Conservation (phyloP, 2,329 filamentous ascomycete genomes). For the Dryadomyces quercus-mongolicae region DNA sequence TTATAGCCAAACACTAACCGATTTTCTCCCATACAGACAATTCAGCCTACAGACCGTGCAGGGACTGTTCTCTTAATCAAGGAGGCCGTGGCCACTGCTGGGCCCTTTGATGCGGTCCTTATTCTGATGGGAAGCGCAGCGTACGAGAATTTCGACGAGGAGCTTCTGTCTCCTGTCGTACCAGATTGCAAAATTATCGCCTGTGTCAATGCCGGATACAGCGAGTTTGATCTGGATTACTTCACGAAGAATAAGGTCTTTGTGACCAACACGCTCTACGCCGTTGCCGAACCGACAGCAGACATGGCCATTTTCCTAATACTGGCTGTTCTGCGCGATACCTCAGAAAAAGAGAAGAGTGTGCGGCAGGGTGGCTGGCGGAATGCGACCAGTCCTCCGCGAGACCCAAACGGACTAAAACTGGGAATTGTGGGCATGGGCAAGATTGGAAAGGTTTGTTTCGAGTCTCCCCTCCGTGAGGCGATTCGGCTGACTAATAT, state of each 20-base stretch:
- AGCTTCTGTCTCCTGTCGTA: not conserved
- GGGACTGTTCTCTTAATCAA: not conserved
- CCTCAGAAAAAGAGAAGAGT: not conserved
- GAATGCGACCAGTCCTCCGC: not conserved
- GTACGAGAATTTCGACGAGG: not conserved
- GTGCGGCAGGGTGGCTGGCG: not conserved
- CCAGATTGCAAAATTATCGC: not conserved
- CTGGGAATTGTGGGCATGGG: not conserved
- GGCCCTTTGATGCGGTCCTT: not conserved
- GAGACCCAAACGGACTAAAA: not conserved
- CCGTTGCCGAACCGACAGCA: not conserved
- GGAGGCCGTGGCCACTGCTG: not conserved
- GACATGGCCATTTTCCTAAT: constrained; percentile 1
- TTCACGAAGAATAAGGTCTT: not conserved
- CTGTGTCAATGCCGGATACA: not conserved
- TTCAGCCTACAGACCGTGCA: not conserved
- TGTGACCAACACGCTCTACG: not conserved
- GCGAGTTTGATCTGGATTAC: not conserved
- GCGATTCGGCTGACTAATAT: not conserved
- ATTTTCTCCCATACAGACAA: not conserved
- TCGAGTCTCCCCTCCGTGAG: not conserved
- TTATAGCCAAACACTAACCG: too few relatives aligned
- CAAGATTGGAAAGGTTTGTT: not conserved
- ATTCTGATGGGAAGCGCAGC: not conserved
- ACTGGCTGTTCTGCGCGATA: not conserved